A percentile compares a stretch with the other conserved stretches of the same genome.
These are phyloP conservation scores for Zymoseptoria crescenta DNA, from an alignment of 2,329 filamentous ascomycete species.

Conservation along the genomic window DNA sequence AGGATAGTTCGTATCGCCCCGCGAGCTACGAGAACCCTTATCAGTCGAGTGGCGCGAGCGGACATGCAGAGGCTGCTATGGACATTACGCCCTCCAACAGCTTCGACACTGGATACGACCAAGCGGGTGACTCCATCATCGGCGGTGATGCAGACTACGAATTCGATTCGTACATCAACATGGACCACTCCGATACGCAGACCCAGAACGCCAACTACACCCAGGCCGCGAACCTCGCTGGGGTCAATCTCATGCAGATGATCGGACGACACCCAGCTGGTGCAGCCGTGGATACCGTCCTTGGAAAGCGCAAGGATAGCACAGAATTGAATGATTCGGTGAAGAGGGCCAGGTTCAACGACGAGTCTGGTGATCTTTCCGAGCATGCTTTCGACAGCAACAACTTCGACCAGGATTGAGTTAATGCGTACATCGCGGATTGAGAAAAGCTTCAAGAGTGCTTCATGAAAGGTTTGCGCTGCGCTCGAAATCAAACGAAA, in stretches of 20 bases:
- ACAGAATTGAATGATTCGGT: too few relatives aligned
- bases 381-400: too few relatives aligned
- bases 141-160: neutral
- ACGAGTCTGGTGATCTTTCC: too few relatives aligned
- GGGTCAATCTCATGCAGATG: conserved; percentile 1
- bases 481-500: neutral
- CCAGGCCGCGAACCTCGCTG: conserved; percentile 1
- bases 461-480: too few relatives aligned
- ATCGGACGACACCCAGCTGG: neutral
- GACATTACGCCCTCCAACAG: neutral
- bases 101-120: neutral
- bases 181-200: neutral
- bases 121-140: neutral
- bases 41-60: neutral
- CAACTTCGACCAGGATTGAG: too few relatives aligned
- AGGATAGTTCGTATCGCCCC: neutral
- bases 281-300: neutral
- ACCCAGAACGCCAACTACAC: conserved; percentile 3
- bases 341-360: too few relatives aligned
- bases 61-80: neutral
- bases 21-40: neutral
- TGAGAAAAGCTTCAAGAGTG: too few relatives aligned
- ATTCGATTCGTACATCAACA: neutral
- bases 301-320: conserved; percentile 18
- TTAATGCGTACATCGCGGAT: too few relatives aligned